A percentile compares a stretch with the other conserved stretches of the same genome.
These are phyloP conservation scores for Funneliformis caledonium DNA, from an alignment of 371 early-diverging fungal species.

Conservation along the genomic window DNA sequence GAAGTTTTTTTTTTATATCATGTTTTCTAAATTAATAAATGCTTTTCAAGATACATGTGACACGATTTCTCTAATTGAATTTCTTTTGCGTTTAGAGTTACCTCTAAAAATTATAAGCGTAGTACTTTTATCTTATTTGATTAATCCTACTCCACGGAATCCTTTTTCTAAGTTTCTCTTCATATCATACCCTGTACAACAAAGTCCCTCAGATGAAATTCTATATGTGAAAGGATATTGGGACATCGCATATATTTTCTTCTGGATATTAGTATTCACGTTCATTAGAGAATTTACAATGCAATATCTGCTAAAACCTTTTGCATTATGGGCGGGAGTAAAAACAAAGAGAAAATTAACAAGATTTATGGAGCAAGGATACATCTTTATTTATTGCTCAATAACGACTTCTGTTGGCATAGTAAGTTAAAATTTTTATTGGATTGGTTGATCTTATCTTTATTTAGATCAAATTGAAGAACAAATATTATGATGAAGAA, in stretches of 20 bases:
- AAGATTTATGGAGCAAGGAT: constrained; percentile 73
- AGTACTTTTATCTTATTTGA: neutral
- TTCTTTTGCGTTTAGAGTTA: constrained; percentile 7
- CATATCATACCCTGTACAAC: constrained; percentile 11
- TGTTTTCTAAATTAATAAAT: neutral
- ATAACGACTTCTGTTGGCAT: constrained; percentile 64
- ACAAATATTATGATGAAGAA: too few relatives aligned
- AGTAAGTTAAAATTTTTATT: constrained; percentile 47
- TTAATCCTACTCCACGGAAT: constrained; percentile 9
- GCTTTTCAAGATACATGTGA: too few relatives aligned
- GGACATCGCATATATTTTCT: constrained; percentile 64
- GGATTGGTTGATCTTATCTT: neutral
- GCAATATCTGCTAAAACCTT: constrained; percentile 61
- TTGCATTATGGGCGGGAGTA: constrained; percentile 59
- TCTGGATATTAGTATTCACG: constrained; percentile 74
- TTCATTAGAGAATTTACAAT: constrained; percentile 65
- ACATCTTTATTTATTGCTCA: constrained; percentile 57
- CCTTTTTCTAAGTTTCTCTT: constrained; percentile 33
- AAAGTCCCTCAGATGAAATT: neutral
- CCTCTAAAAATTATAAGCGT: constrained; percentile 27
- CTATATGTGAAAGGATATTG: constrained; percentile 52
- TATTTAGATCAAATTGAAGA: too few relatives aligned
- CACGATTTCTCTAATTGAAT: neutral
- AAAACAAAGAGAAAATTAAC: constrained; percentile 56
- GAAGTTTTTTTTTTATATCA: neutral